These are phyloP conservation scores for Groenewaldozyma tartarivorans DNA, from an alignment of 805 yeast species.

Conservation along the genomic window DNA sequence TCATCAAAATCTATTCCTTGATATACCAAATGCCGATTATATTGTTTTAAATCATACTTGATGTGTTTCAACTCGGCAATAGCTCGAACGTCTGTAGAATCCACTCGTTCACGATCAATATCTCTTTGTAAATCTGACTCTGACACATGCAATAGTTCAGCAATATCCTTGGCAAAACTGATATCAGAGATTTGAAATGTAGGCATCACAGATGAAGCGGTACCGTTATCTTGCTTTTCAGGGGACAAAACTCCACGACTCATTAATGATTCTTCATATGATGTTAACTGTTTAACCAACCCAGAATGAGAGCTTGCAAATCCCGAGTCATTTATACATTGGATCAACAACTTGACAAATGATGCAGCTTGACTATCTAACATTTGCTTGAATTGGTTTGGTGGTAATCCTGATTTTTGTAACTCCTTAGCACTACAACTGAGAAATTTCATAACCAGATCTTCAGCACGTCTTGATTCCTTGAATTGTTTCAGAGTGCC, in stretches of 20 bases:
- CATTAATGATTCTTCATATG: conserved; percentile 9
- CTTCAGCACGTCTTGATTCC: conserved; percentile 29
- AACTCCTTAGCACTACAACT: conserved; percentile 24
- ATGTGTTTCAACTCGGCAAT: conserved; percentile 26
- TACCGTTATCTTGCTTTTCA: conserved; percentile 2
- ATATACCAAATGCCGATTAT: conserved; percentile 26
- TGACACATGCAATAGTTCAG: conserved; percentile 41
- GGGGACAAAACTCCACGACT: conserved; percentile 7
- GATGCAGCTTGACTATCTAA: conserved; percentile 21
- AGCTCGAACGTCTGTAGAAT: conserved; percentile 29
- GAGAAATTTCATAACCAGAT: conserved; percentile 26
- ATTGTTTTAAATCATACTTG: conserved; percentile 19
- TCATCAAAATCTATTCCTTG: conserved; percentile 30
- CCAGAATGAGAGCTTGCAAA: conserved; percentile 10
- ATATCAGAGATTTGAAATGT: conserved; percentile 47
- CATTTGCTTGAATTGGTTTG: conserved; percentile 24
- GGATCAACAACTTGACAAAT: conserved; percentile 24
- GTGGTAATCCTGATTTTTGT: conserved; percentile 27
- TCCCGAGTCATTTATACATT: conserved; percentile 12
- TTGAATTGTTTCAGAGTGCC: conserved; percentile 26
- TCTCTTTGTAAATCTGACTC: conserved; percentile 45
- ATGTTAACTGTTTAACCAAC: conserved; percentile 12
- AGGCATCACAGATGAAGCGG: conserved; percentile 26
- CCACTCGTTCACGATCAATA: conserved; percentile 33
- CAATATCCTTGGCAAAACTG: conserved; percentile 40